phyloP scores from a whole-genome alignment of 1,284 basidiomycete genomes.

The Vanrija humicola region DNA sequence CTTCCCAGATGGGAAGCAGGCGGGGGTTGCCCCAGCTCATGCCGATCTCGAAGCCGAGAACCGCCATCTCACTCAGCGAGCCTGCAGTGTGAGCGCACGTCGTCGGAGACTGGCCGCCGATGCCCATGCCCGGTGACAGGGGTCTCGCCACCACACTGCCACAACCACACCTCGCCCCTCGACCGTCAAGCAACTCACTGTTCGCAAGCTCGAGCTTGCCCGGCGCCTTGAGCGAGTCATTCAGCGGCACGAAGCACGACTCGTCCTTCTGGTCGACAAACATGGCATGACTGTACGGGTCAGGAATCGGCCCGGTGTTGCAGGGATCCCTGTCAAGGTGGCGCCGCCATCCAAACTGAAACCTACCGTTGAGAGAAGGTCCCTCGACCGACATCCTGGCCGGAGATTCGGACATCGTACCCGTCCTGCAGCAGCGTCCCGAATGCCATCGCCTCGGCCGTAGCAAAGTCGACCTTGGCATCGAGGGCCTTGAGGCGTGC shows the following conservation, averaged over 20 bases:
- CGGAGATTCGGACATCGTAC: slow-evolving; percentile 74
- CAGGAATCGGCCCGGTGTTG: background rate
- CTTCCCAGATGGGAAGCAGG: slow-evolving; percentile 82
- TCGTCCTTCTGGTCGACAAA: slow-evolving; percentile 80
- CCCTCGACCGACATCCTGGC: slow-evolving; percentile 83
- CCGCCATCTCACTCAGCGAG: slow-evolving; percentile 76
- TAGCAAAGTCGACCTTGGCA: slow-evolving; percentile 75
- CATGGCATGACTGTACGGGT: slow-evolving; percentile 71
- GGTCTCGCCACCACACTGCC: background rate
- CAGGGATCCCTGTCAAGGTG: background rate
- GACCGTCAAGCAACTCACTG: slow-evolving; percentile 54
- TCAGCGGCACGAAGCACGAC: slow-evolving; percentile 69
- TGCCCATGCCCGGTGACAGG: no score
- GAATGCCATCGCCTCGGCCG: slow-evolving; percentile 82
- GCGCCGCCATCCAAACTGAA: background rate
- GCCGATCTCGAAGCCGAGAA: slow-evolving; percentile 82
- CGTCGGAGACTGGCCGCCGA: no score
- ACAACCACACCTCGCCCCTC: no score
- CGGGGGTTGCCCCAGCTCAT: slow-evolving; percentile 78
- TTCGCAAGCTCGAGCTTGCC: slow-evolving; percentile 78
- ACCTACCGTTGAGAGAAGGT: slow-evolving; percentile 78
- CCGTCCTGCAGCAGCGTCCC: slow-evolving; percentile 76
- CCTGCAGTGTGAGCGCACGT: slow-evolving; percentile 52
- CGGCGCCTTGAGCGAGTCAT: slow-evolving; percentile 53
- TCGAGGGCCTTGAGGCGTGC: slow-evolving; percentile 68